Conservation (phyloP, 73 alveolate genomes). For the Tetrahymena borealis region DNA sequence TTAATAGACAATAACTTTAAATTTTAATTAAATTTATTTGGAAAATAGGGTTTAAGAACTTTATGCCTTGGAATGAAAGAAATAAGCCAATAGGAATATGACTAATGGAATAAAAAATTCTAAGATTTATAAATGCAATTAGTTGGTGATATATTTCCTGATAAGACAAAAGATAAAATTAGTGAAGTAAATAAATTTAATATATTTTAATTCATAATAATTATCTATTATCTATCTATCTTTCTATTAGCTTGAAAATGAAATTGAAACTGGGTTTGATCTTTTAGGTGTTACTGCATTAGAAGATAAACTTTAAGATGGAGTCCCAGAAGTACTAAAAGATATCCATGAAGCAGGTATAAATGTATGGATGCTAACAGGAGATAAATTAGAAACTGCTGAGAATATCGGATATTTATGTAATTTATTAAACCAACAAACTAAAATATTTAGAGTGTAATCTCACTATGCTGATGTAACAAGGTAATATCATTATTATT, state of each 20-base stretch:
- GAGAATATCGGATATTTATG: constrained; percentile 89
- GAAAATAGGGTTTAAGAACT: constrained; percentile 80
- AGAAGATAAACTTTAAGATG: constrained; percentile 89
- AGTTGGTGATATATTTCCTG: background rate
- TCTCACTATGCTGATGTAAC: constrained; percentile 5
- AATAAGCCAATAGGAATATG: constrained; percentile 52
- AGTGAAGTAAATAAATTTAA: constrained; percentile 25
- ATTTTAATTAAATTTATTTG: constrained; percentile 61
- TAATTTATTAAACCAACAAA: constrained; percentile 64
- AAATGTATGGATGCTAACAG: constrained; percentile 96
- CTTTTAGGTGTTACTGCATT: constrained; percentile 90
- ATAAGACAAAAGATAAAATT: constrained; percentile 37
- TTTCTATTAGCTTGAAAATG: constrained; percentile 16
- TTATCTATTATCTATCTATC: background rate
- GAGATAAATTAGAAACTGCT: constrained; percentile 95
- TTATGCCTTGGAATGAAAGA: constrained; percentile 70
- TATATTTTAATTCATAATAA: background rate
- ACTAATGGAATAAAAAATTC: constrained; percentile 56
- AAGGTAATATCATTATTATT: background rate
- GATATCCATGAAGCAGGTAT: constrained; percentile 84
- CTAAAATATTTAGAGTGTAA: constrained; percentile 65
- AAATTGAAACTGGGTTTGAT: constrained; percentile 65
- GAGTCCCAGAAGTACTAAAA: constrained; percentile 80
- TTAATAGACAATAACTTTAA: too few relatives aligned
- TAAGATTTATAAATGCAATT: constrained; percentile 31